Percentiles rank a stretch among this genome's conserved stretches.
Evolutionary conservation across 2,329 filamentous ascomycete species (phyloP).

Genomic region (Aspergillus latus): DNA sequence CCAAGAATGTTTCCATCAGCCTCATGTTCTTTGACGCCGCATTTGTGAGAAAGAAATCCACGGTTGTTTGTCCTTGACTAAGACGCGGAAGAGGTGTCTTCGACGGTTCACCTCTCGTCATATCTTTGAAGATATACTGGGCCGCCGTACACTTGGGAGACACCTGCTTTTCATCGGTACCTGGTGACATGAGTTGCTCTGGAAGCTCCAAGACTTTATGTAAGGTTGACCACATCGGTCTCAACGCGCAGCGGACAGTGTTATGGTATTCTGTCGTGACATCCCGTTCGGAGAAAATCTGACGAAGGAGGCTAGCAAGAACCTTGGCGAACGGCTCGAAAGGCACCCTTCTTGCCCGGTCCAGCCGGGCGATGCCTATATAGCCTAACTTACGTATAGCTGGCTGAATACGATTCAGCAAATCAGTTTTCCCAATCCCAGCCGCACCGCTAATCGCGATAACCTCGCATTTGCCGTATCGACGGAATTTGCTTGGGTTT

Average conservation of each 20-base stretch:
- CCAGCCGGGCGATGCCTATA: conserved; percentile 61
- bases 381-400: conserved; percentile 59
- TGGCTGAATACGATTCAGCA: conserved; percentile 59
- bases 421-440: conserved; percentile 61
- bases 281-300: conserved; percentile 65
- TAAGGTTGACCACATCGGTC: conserved; percentile 58
- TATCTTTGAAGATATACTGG: conserved; percentile 33
- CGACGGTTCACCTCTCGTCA: conserved; percentile 31
- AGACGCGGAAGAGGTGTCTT: conserved; percentile 35
- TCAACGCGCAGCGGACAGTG: conserved; percentile 55
- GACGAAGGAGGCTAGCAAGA: conserved; percentile 61
- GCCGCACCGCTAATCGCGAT: conserved; percentile 58
- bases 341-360: conserved; percentile 58
- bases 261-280: conserved; percentile 62
- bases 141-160: conserved; percentile 30
- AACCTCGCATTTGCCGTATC: conserved; percentile 59
- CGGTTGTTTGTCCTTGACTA: conserved; percentile 37
- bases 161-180: conserved; percentile 35
- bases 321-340: conserved; percentile 62
- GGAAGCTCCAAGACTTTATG: conserved; percentile 61
- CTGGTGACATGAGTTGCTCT: conserved; percentile 60
- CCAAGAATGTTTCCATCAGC: conserved; percentile 83
- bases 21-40: conserved; percentile 58
- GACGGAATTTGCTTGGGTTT: conserved; percentile 50
- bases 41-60: conserved; percentile 42